These are phyloP conservation scores for Cordia subcordata DNA, from an alignment of 257 asterid genomes.

Conservation along the genomic window DNA sequence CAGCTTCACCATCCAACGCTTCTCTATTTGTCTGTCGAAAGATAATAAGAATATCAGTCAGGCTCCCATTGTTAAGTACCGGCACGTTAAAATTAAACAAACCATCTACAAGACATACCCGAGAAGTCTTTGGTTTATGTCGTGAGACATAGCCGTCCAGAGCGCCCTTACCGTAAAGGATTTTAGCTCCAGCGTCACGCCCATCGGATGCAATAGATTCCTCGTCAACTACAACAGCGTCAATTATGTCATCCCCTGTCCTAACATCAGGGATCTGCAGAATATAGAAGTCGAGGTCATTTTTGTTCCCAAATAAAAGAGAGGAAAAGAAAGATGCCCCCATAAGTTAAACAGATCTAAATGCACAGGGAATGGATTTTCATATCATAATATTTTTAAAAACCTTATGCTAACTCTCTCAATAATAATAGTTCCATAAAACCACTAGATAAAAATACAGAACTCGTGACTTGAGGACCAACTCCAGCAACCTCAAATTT, in stretches of 20 bases:
- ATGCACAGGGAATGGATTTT: no score
- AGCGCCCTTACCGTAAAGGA: slow-evolving; percentile 83
- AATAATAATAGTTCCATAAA: no score
- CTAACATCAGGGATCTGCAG: slow-evolving; percentile 93
- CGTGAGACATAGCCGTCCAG: slow-evolving; percentile 49
- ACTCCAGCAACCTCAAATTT: no score
- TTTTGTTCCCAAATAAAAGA: not conserved
- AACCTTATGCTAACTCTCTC: no score
- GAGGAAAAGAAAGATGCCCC: not conserved
- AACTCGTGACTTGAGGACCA: no score
- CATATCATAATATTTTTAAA: no score
- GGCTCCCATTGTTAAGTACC: not conserved
- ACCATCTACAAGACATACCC: slow-evolving; percentile 34
- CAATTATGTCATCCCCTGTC: slow-evolving; percentile 79
- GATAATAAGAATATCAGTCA: not conserved
- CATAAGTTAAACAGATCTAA: not conserved
- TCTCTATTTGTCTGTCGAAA: slow-evolving; percentile 18
- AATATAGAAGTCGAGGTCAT: not conserved
- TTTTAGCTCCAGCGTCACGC: slow-evolving; percentile 65
- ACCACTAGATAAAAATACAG: no score
- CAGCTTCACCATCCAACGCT: slow-evolving; percentile 64
- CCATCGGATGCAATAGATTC: slow-evolving; percentile 56
- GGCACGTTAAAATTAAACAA: no score
- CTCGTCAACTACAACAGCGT: slow-evolving; percentile 77
- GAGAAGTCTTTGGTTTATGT: slow-evolving; percentile 40